Base-by-base conservation (phyloP, 495 filamentous ascomycete species). In the Cudoniella acicularis region DNA sequence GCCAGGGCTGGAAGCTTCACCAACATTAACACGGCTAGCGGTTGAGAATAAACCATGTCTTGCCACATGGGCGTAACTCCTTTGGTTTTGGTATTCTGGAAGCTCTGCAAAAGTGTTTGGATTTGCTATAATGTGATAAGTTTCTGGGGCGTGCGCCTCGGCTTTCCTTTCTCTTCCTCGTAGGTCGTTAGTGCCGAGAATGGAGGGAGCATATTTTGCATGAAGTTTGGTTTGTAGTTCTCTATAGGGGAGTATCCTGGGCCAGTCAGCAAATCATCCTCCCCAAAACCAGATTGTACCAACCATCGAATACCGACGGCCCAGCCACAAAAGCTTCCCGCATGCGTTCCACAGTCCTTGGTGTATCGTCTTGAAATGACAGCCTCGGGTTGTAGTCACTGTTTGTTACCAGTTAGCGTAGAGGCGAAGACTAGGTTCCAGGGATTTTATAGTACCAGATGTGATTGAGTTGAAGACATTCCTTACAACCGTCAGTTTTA, bases 151-250 rank as follows among this genome's bases (percentile, higher is more conserved):
- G 40, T 70, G 70, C 3, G 67, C 67, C 56, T 82, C 75, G 6
- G 83, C 83, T 60, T 85, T 86, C 57, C 64, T 75, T 60, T 86
- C 83, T 52, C 83, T 1, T 85, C 83, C 45, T 85, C 83, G 59
- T 85, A 83, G n/a, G 73, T 84, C 2, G 75, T 83, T 40, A 86
- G 72, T 9, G 67, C 57, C 18, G 76, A 65, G 61, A 86, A 85
- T 1, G 76, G 74, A 13, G 83, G 82, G 3, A 85, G 70, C 25
- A 61, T 41, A 56, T 73, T 69, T 3, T 64, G 56, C 16, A 40
- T 22, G 11, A 45, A 54, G 41, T n/a, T 13, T 17, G 18, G 46
- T 1, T 67, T 54, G 59, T 80, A 74, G 10, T 68, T 60, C n/a
- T 62, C n/a, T 22, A 62, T 58, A 49, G 72, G 68, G 50, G 69